phyloP scores from a whole-genome alignment of 352 stramenopile species.

The Pythium brachiatum region DNA sequence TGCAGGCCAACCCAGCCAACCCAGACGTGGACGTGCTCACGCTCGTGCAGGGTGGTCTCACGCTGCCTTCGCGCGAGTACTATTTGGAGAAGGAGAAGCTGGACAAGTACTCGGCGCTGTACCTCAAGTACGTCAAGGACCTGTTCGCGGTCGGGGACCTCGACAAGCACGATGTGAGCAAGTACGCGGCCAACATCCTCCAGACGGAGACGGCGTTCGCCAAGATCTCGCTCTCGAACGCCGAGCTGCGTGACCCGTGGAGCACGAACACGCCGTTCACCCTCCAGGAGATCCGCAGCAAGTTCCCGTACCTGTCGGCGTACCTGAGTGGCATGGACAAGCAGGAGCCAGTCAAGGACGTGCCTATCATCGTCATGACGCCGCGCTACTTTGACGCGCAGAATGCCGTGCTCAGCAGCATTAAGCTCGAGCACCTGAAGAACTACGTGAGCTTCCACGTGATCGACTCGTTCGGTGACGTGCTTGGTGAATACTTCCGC shows the following conservation, averaged over 20 bases:
- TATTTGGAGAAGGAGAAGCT: constrained; percentile 48
- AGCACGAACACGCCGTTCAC: constrained; percentile 86
- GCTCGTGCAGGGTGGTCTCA: constrained; percentile 53
- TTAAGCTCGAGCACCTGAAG: constrained; percentile 44
- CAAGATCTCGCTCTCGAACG: constrained; percentile 82
- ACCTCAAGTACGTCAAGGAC: constrained; percentile 44
- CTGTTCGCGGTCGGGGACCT: constrained; percentile 42
- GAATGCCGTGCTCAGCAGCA: constrained; percentile 38
- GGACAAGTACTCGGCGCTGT: constrained; percentile 39
- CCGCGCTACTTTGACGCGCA: constrained; percentile 50
- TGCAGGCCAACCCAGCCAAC: constrained; percentile 45
- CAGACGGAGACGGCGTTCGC: constrained; percentile 80
- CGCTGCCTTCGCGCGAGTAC: constrained; percentile 61
- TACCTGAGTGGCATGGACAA: constrained; percentile 52
- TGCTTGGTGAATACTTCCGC: constrained; percentile 56
- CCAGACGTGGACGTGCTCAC: constrained; percentile 45
- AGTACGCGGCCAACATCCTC: constrained; percentile 39
- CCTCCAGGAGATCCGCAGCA: constrained; percentile 50
- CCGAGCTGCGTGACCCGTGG: constrained; percentile 80
- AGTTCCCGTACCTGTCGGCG: constrained; percentile 49
- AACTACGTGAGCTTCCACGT: constrained; percentile 67
- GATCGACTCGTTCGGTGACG: constrained; percentile 39
- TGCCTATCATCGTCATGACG: constrained; percentile 45
- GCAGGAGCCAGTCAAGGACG: constrained; percentile 34
- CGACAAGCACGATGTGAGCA: constrained; percentile 38